Evolutionary conservation across 257 asterid genomes (phyloP), one percentile per base, ranked within the genome.

Genomic region (Solanum ahanhuiri): DNA sequence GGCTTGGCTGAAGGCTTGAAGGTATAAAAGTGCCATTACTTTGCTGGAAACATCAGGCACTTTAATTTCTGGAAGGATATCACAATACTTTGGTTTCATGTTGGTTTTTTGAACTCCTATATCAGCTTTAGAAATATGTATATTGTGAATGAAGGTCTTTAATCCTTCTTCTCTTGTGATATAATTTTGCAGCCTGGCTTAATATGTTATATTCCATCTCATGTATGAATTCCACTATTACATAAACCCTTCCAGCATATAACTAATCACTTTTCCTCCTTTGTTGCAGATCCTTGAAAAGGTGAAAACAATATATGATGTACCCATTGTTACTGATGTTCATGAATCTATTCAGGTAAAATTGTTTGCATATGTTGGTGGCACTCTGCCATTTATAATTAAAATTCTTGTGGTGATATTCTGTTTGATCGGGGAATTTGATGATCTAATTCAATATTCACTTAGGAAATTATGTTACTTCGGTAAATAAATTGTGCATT

Each of bases 1-100:
- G 98, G 98, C 77, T 87, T 95, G 90, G 83, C 85, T 10, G 92
- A 95, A 88, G 98, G 98, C 87, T 91, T 95, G 90, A 93, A 91
- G 95, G 97, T 93, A 88, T 82, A 66, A 5, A 45, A 43, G 18
- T 41, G 23, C 37, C 57, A 18, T 4, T n/a, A 6, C 82, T 75
- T 1, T 75, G 34, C 33, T 12, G 33, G 57, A 72, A 72, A 20
- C 60, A 51, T 51, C 60, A 51, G 12, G 30, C 17, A 72, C 28
- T 72, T 7, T 20, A 34, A 22, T 73, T 37, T 72, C 81, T 72
- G 7, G 81, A 34, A 72, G 45, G 17, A 72, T 37, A 69, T 69
- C n/a, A 30, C 5, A 30, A 31, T 69, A 7, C 1, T 69, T 30
- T 69, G 76, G 76, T 17, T 69, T 33, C 79, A 31, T 72, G 54